Base-by-base conservation (phyloP, 208 protist genomes). In the Trypanosoma congolense region DNA sequence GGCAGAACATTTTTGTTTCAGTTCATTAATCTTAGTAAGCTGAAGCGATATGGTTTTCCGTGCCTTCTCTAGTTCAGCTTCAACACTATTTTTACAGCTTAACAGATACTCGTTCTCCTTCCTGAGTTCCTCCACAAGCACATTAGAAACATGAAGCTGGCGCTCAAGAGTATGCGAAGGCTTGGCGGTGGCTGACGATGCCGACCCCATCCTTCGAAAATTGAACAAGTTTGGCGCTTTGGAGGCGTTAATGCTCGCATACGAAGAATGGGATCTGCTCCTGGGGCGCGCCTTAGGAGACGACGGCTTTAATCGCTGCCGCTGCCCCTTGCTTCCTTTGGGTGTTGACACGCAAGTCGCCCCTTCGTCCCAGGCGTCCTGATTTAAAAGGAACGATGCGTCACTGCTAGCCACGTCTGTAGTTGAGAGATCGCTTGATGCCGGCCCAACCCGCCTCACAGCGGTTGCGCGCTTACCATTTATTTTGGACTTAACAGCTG, bases 31-130 rank as follows among this genome's bases (percentile, higher is more conserved):
- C 35, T 89, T 74, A 24, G 54, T 70, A 44, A 93, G 65, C 60
- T 93, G 87, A 38, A 78, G 74, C 0, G 83, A 85, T 1, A 93
- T 65, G 25, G 90, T 75, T 16, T 80, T 72, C 2, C 80, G 69
- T 9, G 70, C 50, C 16, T 93, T 80, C 14, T 55, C 41, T 47
- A 93, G 61, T 51, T 90, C 75, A 14, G 45, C 73, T 25, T 73
- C 75, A 18, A 63, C 28, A 18, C 50, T 57, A 38, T 77, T 70
- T 10, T 78, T 48, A 24, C 50, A 44, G 9, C 28, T 59, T 2
- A 73, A 73, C 33, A 90, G 77, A 45, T 65, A 48, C 25, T 73
- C 69, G 48, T 85, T 84, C 44, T 93, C 87, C 28, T 59, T 73
- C 33, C 68, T 29, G 14, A 87, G 52, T 47, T 91, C 78, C 53